Percentiles rank a stretch among this genome's conserved stretches.
phyloP scores from a whole-genome alignment of 1,284 basidiomycete species.

The Leccinum pachyderme region DNA sequence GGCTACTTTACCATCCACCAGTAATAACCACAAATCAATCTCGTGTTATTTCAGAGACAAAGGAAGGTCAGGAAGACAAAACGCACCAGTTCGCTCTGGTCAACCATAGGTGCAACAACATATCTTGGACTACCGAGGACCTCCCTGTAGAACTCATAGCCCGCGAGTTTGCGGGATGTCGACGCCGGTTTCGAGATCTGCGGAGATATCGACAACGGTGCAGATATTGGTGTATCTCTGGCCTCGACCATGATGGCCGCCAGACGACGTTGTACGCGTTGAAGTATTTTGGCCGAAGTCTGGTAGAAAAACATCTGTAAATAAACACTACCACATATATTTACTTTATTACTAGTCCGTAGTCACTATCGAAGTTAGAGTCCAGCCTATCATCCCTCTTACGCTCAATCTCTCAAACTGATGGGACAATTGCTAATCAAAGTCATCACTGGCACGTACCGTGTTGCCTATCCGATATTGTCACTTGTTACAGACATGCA shows the following conservation, averaged over 20 bases:
- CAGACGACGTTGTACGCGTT: conserved; percentile 5
- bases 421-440: background rate
- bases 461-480: background rate
- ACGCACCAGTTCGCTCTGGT: conserved; percentile 91
- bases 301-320: conserved; percentile 4
- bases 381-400: too few relatives aligned
- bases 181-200: background rate
- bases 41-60: background rate
- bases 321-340: background rate
- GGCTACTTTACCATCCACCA: conserved; percentile 48
- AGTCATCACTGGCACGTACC: background rate
- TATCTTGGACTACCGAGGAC: conserved; percentile 82
- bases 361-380: too few relatives aligned
- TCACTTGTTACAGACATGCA: background rate
- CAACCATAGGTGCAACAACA: conserved; percentile 97
- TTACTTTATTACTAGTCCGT: too few relatives aligned
- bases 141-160: conserved; percentile 58
- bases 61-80: background rate
- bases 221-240: background rate
- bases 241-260: conserved; percentile 1
- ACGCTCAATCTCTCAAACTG: background rate
- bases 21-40: background rate
- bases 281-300: background rate
- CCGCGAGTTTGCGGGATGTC: conserved; percentile 15
- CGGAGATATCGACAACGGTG: background rate